phyloP scores from a whole-genome alignment of 2,329 filamentous ascomycete species.

The Cytospora paraplurivora region DNA sequence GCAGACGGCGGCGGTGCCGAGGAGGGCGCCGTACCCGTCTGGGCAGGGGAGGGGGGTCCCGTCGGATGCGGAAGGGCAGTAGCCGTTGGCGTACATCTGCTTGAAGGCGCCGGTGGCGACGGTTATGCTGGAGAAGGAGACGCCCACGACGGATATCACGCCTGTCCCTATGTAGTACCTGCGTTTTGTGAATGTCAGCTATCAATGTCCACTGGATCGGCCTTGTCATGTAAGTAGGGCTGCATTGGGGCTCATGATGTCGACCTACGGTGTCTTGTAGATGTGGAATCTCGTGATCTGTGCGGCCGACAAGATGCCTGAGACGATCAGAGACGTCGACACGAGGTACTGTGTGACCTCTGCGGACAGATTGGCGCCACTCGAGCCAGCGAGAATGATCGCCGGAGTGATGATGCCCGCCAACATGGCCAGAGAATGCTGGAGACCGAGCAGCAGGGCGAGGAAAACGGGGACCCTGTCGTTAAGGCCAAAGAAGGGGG shows the following conservation, averaged over 20 bases:
- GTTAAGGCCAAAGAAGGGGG: constrained; percentile 83
- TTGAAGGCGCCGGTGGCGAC: constrained; percentile 70
- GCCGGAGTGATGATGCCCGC: constrained; percentile 77
- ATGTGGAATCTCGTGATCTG: constrained; percentile 81
- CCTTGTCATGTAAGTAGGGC: too few relatives aligned
- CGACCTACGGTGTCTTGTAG: constrained; percentile 58
- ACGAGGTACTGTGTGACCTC: constrained; percentile 74
- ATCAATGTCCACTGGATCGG: not conserved
- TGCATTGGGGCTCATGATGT: constrained; percentile 23
- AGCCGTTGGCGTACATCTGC: constrained; percentile 79
- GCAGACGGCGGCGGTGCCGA: constrained; percentile 69
- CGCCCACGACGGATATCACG: constrained; percentile 76
- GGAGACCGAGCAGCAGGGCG: constrained; percentile 73
- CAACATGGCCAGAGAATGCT: constrained; percentile 78
- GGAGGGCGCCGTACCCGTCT: constrained; percentile 72
- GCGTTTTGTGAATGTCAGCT: not conserved
- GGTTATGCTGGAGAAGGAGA: constrained; percentile 76
- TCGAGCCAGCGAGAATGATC: constrained; percentile 69
- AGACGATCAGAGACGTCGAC: constrained; percentile 77
- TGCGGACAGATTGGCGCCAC: constrained; percentile 63
- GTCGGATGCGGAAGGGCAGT: constrained; percentile 59
- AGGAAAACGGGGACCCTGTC: constrained; percentile 76
- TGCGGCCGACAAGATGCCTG: constrained; percentile 71
- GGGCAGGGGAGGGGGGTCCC: constrained; percentile 74
- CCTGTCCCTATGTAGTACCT: constrained; percentile 80